Evolutionary conservation across 257 asterid genomes (phyloP).

Genomic region (Solanum chmielewskii): DNA sequence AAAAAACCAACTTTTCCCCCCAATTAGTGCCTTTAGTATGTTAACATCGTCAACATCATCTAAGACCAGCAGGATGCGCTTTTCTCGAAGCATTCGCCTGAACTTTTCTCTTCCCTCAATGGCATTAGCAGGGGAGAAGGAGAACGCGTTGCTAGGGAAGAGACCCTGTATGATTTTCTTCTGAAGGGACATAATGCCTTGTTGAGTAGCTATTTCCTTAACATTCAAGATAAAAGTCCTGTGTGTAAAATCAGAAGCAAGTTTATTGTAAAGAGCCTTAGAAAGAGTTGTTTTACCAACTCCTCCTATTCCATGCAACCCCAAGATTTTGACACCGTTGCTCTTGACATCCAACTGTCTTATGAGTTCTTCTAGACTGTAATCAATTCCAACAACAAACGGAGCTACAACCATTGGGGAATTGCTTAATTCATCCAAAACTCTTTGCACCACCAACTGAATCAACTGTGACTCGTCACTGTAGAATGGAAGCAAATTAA

Average conservation of each 20-base stretch:
- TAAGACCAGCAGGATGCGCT: constrained; percentile 13
- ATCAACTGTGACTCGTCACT: constrained; percentile 11
- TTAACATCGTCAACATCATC: constrained; percentile 18
- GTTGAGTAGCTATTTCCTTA: constrained; percentile 6
- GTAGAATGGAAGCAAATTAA: not conserved
- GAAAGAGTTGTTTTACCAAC: constrained; percentile 25
- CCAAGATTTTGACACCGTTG: constrained; percentile 6
- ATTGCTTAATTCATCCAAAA: constrained; percentile 11
- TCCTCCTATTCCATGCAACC: constrained; percentile 24
- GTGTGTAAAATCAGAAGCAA: constrained; percentile 6
- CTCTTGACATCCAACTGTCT: not conserved
- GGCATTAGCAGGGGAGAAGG: not conserved
- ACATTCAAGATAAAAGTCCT: constrained; percentile 17
- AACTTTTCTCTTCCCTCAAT: not conserved
- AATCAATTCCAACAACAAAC: constrained; percentile 15
- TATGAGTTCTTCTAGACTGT: not conserved
- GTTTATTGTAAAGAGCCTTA: constrained; percentile 23
- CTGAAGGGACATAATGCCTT: constrained; percentile 10
- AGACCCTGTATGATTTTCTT: constrained; percentile 5
- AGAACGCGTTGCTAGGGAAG: not conserved
- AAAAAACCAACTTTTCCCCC: constrained; percentile 4
- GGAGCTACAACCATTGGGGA: constrained; percentile 20
- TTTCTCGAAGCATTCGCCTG: not conserved
- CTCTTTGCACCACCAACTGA: constrained; percentile 4
- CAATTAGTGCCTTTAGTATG: constrained; percentile 11